Conservation (phyloP, 805 yeast genomes). For the Wickerhamomyces mucosus region DNA sequence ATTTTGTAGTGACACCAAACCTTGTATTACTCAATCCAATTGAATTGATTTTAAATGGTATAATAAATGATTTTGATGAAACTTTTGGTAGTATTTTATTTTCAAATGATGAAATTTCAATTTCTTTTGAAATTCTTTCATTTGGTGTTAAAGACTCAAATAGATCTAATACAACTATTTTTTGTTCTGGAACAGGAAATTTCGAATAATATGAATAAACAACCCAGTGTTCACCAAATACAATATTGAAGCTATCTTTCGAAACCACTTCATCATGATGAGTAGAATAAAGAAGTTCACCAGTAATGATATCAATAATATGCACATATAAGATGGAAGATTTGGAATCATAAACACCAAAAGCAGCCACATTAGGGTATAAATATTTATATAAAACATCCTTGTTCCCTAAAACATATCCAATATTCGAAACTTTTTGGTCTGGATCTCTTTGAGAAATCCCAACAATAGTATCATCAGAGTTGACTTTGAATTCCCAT, state of each 20-base stretch:
- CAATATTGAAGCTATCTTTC: conserved; percentile 35
- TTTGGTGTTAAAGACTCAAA: conserved; percentile 59
- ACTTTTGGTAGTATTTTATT: conserved; percentile 34
- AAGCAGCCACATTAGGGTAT: conserved; percentile 55
- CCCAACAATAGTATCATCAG: conserved; percentile 30
- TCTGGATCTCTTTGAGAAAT: conserved; percentile 29
- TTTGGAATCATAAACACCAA: conserved; percentile 31
- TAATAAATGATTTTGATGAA: conserved; percentile 45
- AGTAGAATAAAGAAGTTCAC: conserved; percentile 43
- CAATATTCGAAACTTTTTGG: conserved; percentile 46
- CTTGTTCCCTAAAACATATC: conserved; percentile 59
- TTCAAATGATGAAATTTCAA: conserved; percentile 24
- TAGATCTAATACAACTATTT: conserved; percentile 66
- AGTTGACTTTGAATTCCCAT: conserved; percentile 26
- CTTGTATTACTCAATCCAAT: conserved; percentile 49
- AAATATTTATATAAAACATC: conserved; percentile 77
- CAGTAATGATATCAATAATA: conserved; percentile 62
- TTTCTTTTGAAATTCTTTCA: conserved; percentile 24
- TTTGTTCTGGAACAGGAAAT: conserved; percentile 39
- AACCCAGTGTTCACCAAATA: conserved; percentile 79
- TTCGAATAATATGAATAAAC: conserved; percentile 52
- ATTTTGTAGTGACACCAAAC: conserved; percentile 59
- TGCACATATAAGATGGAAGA: conserved; percentile 32
- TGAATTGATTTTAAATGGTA: conserved; percentile 48
- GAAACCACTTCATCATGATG: conserved; percentile 33